Conservation (phyloP, 257 asterid species). For the Scutellaria galericulata region DNA sequence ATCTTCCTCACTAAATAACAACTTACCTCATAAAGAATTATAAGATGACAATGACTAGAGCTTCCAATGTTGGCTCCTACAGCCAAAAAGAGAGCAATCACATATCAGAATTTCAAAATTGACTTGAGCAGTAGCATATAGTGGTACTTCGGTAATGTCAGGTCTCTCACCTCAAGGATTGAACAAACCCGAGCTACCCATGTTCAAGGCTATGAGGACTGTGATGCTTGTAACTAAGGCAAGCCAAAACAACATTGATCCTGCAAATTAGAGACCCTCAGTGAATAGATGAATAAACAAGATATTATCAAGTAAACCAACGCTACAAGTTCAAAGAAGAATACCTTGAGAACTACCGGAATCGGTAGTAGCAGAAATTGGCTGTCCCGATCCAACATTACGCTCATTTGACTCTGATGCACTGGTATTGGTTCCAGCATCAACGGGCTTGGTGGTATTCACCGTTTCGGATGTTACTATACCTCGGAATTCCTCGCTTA, state of each 20-base stretch:
- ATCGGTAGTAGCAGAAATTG: conserved; percentile 41
- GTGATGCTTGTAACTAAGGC: conserved; percentile 74
- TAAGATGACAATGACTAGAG: not conserved
- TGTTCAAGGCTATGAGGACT: conserved; percentile 72
- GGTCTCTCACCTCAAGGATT: conserved; percentile 65
- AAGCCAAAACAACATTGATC: conserved; percentile 73
- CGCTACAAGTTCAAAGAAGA: not conserved
- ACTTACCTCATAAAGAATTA: conserved; percentile 20
- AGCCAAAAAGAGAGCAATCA: conserved; percentile 14
- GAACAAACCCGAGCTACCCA: conserved; percentile 75
- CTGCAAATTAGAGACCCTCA: conserved; percentile 53
- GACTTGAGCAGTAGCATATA: not conserved
- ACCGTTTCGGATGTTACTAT: conserved; percentile 82
- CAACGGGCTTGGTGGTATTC: conserved; percentile 50
- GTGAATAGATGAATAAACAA: conserved; percentile 20
- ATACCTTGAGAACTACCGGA: conserved; percentile 63
- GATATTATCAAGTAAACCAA: conserved; percentile 8
- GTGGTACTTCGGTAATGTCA: not conserved
- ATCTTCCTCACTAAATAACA: not conserved
- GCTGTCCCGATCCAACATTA: conserved; percentile 44
- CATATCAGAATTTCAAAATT: conserved; percentile 4
- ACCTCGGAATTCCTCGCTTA: conserved; percentile 93
- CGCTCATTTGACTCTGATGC: conserved; percentile 43
- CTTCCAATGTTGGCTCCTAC: conserved; percentile 33
- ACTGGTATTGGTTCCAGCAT: conserved; percentile 38